Evolutionary conservation across 345 rosid species (phyloP).

Genomic region (Lepidium sativum): DNA sequence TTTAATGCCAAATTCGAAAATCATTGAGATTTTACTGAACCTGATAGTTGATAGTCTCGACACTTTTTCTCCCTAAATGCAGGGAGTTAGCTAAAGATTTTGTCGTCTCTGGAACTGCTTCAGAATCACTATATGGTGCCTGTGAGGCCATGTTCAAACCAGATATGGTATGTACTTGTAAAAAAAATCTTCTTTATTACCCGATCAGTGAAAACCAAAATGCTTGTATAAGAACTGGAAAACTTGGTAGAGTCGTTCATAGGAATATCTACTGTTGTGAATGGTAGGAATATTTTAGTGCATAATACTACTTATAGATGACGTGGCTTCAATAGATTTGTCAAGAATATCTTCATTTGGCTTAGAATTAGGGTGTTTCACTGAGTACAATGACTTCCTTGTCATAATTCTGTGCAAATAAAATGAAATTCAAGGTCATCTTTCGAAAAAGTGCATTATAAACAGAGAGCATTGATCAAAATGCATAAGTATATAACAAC

Average conservation of each 20-base stretch:
- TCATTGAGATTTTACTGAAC: background rate
- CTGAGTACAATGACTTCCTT: background rate
- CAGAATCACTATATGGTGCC: conserved; percentile 93
- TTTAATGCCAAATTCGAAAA: background rate
- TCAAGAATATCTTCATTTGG: background rate
- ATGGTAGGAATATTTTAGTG: no score
- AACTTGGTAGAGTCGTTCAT: background rate
- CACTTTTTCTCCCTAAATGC: conserved; percentile 6
- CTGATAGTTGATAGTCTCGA: background rate
- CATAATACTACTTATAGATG: background rate
- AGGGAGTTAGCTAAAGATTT: conserved; percentile 96
- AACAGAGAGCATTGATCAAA: background rate
- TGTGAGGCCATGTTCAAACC: conserved; percentile 92
- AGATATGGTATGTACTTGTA: conserved; percentile 54
- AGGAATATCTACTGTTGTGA: background rate
- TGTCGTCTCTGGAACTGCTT: conserved; percentile 92
- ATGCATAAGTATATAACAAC: background rate
- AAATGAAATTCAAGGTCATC: background rate
- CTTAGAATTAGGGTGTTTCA: background rate
- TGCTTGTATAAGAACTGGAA: background rate
- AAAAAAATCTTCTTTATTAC: background rate
- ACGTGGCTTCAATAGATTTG: background rate
- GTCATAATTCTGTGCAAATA: background rate
- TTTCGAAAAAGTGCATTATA: background rate
- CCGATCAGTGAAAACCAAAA: background rate